Conservation (phyloP, 371 early-diverging fungal species). For the Coemansia sp. region DNA sequence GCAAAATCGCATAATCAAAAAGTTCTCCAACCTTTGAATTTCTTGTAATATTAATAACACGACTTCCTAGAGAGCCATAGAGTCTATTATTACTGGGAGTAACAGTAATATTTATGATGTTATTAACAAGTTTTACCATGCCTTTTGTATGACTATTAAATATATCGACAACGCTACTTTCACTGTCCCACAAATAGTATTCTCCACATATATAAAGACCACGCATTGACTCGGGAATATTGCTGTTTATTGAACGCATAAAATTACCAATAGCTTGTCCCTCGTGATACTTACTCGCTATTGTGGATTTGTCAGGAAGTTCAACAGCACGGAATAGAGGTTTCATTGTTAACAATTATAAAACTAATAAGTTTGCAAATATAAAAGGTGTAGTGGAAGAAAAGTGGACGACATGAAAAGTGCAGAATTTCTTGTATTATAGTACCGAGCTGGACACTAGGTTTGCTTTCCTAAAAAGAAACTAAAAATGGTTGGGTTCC, state of each 20-base stretch:
- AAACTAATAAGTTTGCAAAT: no score
- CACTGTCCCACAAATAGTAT: neutral
- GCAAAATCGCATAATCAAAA: neutral
- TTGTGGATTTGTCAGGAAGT: neutral
- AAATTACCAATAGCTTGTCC: neutral
- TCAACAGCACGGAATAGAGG: neutral
- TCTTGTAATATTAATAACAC: neutral
- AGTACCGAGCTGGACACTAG: no score
- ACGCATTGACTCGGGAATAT: neutral
- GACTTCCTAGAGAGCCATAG: neutral
- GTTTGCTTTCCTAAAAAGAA: no score
- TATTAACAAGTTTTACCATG: neutral
- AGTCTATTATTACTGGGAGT: neutral
- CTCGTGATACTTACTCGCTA: neutral
- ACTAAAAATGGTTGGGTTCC: no score
- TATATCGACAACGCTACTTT: neutral
- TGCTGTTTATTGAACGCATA: neutral
- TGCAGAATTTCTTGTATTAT: no score
- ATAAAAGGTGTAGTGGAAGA: no score
- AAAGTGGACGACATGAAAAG: no score
- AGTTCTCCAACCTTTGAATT: neutral
- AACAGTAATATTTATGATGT: neutral
- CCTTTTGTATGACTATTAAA: neutral
- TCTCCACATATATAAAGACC: neutral
- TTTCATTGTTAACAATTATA: neutral